Base-by-base conservation (phyloP, 1,139 yeast genomes). In the Taiozyma sp. region DNA sequence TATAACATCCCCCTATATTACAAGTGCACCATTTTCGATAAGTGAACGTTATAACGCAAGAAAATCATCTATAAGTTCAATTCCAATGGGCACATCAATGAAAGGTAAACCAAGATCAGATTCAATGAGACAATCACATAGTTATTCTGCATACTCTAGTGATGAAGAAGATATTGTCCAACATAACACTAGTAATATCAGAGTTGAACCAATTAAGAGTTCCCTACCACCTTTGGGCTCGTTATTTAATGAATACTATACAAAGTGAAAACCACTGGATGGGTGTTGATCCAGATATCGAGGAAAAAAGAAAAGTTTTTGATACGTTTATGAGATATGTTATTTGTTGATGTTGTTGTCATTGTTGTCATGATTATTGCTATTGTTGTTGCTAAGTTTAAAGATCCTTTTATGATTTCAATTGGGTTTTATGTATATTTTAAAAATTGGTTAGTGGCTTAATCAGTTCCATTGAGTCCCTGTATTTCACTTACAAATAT, bases 151-250 rank as follows among this genome's bases (percentile, higher is more conserved):
- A n/a, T 47, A 47, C 24, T 42, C 50, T 5, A 45, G 48, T 39
- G 52, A 52, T 37, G 56, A 54, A 14, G 53, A 52, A 39, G 55
- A 54, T 34, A 50, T 50, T 9, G 50, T 52, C 8, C 50, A 49
- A 24, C 50, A 50, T 40, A 52, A 52, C 26, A 52, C 53, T 8
- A 50, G 53, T 13, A 50, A 52, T 32, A 52, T 52, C 7, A 49
- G 55, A 41, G 53, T 49, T 30, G 56, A 53, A 46, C 53, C 55
- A 21, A 49, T 49, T 11, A 44, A 46, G 14, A 48, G 37, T 11
- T 29, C 47, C 3, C 21, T 51, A 22, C 48, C 53, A n/a, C 45
- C 52, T 13, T 26, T 51, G 37, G 50, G 50, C 1, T 37, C 40
- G 6, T 42, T 51, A 21, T 51, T 51, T 37, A 51, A 51, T 41